phyloP scores from a whole-genome alignment of 169 alveolate species.

The Plasmodium sp. region DNA sequence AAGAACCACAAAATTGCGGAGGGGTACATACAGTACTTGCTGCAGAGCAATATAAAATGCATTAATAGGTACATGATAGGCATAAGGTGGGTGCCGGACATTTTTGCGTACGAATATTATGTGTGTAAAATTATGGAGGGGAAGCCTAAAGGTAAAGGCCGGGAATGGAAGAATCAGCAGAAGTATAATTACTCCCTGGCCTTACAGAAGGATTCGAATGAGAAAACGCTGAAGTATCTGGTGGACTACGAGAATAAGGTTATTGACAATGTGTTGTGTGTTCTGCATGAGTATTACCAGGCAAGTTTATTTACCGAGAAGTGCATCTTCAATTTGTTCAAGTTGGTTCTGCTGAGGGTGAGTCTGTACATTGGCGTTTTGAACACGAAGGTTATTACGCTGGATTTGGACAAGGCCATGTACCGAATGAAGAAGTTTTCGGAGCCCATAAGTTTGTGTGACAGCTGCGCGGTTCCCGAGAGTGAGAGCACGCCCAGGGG shows the following conservation, averaged over 20 bases:
- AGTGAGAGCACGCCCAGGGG: background rate
- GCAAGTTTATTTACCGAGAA: constrained; percentile 66
- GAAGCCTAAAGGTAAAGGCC: background rate
- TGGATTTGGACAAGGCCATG: constrained; percentile 71
- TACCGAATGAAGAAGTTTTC: constrained; percentile 70
- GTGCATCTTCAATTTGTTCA: constrained; percentile 66
- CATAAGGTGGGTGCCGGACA: constrained; percentile 61
- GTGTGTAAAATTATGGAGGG: constrained; percentile 56
- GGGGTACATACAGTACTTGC: constrained; percentile 29
- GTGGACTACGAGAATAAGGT: constrained; percentile 48
- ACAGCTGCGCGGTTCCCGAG: background rate
- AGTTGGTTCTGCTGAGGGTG: constrained; percentile 51
- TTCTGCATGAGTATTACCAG: constrained; percentile 65
- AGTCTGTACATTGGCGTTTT: constrained; percentile 26
- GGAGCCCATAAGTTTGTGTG: constrained; percentile 57
- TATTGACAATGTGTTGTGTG: constrained; percentile 51
- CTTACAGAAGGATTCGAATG: constrained; percentile 17
- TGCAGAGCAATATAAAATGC: constrained; percentile 57
- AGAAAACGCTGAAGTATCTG: constrained; percentile 13
- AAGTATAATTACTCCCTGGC: constrained; percentile 28
- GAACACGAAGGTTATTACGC: constrained; percentile 27
- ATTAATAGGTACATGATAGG: constrained; percentile 69
- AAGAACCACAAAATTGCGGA: constrained; percentile 63
- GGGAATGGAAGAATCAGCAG: background rate
- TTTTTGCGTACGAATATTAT: constrained; percentile 66